Conservation (phyloP, 1,284 basidiomycete species). For the Ustilago hordei region DNA sequence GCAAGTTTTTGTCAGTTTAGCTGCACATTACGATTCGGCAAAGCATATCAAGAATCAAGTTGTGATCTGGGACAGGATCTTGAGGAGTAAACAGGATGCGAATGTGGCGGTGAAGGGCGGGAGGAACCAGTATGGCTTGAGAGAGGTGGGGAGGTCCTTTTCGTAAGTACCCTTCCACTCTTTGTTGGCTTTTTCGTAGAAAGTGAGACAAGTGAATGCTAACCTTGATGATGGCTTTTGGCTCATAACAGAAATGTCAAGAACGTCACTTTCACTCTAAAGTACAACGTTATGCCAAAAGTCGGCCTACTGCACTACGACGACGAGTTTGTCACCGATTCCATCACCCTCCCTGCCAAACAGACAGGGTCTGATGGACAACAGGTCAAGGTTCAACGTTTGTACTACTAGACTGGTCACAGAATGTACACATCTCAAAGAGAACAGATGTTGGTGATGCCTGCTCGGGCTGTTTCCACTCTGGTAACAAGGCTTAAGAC, state of each 20-base stretch:
- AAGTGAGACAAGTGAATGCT: neutral
- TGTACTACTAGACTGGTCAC: slow-evolving; percentile 35
- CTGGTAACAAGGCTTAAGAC: too few species aligned
- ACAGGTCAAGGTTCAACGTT: slow-evolving; percentile 32
- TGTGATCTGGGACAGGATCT: slow-evolving; percentile 90
- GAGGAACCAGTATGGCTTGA: slow-evolving; percentile 86
- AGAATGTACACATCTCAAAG: neutral
- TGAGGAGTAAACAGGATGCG: slow-evolving; percentile 81
- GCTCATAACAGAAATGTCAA: slow-evolving; percentile 60
- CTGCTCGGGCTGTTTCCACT: too few species aligned
- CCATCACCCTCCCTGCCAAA: slow-evolving; percentile 27
- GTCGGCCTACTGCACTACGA: slow-evolving; percentile 76
- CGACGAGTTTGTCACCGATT: slow-evolving; percentile 26
- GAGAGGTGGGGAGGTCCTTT: slow-evolving; percentile 81
- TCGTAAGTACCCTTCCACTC: slow-evolving; percentile 74
- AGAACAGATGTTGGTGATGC: neutral
- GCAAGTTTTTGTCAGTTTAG: slow-evolving; percentile 78
- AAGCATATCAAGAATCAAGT: slow-evolving; percentile 77
- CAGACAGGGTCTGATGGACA: slow-evolving; percentile 25
- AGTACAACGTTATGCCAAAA: slow-evolving; percentile 91
- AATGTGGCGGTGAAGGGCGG: slow-evolving; percentile 75
- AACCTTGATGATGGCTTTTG: slow-evolving; percentile 4
- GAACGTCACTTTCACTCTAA: slow-evolving; percentile 78
- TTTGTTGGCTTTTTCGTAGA: neutral
- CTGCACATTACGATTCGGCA: slow-evolving; percentile 46